Evolutionary conservation across 129 eudicot genomes (phyloP).

Genomic region (Arctium minus): DNA sequence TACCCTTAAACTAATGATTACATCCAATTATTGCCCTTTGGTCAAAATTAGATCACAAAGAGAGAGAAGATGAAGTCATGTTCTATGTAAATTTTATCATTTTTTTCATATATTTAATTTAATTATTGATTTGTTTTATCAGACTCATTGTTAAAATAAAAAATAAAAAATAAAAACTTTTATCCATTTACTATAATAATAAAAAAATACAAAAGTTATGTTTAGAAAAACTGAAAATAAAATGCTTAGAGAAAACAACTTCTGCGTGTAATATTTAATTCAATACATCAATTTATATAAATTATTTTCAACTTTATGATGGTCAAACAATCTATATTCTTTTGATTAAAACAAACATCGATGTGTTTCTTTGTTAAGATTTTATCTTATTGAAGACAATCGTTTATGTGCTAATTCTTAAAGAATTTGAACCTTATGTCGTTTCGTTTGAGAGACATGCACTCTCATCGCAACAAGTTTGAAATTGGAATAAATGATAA

Average conservation of each 20-base stretch:
- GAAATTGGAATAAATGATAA: background rate
- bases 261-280: background rate
- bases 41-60: constrained; percentile 18
- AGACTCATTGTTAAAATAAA: no score
- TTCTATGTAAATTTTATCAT: background rate
- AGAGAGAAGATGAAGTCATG: background rate
- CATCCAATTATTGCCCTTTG: constrained; percentile 2
- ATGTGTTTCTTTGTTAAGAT: background rate
- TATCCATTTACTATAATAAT: background rate
- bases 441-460: background rate
- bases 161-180: no score
- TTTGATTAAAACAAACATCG: background rate
- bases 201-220: no score
- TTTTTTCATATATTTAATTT: background rate
- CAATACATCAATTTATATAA: background rate
- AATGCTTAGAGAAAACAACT: background rate
- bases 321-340: background rate
- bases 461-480: background rate
- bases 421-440: background rate
- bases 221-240: background rate
- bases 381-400: background rate
- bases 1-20: constrained; percentile 1
- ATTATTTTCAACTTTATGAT: background rate
- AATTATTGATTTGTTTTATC: no score
- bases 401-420: background rate